These are phyloP conservation scores for Diddensiella santjacobensis DNA, from an alignment of 805 yeast species.

Conservation along the genomic window DNA sequence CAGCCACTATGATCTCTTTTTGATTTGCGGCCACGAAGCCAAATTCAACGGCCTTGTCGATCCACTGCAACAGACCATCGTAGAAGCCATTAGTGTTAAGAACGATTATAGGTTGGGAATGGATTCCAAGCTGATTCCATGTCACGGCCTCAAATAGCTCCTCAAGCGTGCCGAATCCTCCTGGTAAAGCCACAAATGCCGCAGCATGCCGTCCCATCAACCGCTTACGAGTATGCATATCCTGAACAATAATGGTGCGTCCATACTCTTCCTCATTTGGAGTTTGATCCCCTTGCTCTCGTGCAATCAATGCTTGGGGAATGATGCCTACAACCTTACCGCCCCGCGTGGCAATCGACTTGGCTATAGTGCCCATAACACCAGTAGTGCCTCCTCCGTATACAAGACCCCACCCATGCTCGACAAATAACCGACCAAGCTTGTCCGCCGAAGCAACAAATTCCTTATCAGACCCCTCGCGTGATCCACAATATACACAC, in stretches of 20 bases:
- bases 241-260: slow-evolving; percentile 72
- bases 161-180: slow-evolving; percentile 88
- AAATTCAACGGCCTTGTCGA: slow-evolving; percentile 52
- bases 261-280: slow-evolving; percentile 63
- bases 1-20: slow-evolving; percentile 65
- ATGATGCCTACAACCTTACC: slow-evolving; percentile 71
- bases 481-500: slow-evolving; percentile 86
- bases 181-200: slow-evolving; percentile 86
- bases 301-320: slow-evolving; percentile 74
- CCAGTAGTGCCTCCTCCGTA: slow-evolving; percentile 82
- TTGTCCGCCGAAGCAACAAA: slow-evolving; percentile 53
- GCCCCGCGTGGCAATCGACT: slow-evolving; percentile 22
- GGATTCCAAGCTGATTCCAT: slow-evolving; percentile 88
- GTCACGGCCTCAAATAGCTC: slow-evolving; percentile 87
- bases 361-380: slow-evolving; percentile 27
- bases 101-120: slow-evolving; percentile 72
- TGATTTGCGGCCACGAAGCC: slow-evolving; percentile 70
- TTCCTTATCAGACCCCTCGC: slow-evolving; percentile 55
- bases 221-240: slow-evolving; percentile 86
- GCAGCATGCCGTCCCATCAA: slow-evolving; percentile 84
- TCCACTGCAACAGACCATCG: slow-evolving; percentile 61
- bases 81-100: slow-evolving; percentile 79
- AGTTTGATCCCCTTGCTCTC: slow-evolving; percentile 53
- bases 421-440: slow-evolving; percentile 58
- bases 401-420: slow-evolving; percentile 65